Evolutionary conservation across 2,329 filamentous ascomycete genomes (phyloP), one percentile per base, ranked within the genome.

Genomic region (Aspergillus aculeatinus): DNA sequence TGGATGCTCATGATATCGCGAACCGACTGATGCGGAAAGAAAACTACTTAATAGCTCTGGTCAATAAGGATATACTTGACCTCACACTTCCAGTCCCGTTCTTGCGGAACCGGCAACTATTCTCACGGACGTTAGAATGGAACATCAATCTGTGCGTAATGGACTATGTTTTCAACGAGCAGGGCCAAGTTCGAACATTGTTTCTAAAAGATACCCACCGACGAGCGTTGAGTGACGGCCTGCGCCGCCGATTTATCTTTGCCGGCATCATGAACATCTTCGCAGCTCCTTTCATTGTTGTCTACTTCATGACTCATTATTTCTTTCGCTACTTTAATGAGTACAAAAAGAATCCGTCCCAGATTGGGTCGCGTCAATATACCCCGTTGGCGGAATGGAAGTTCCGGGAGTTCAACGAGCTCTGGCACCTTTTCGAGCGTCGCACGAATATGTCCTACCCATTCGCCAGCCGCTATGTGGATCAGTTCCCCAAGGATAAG

Each of bases 271-370:
- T 96, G 79, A 96, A 95, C 70, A 85, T 97, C 48, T 79, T 97
- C 47, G 87, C 92, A 65, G 91, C 92, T 0, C 94, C 95, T 0
- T 91, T 97, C 67, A 87, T 96, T 48, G 87, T 96, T n/a, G 82
- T 88, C 12, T 96, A 95, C 68, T 88, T 96, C 42, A 79, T 96
- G 48, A 86, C 96, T 66, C 87, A 95, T 62, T 96, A 96, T 74
- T 91, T 99, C 70, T 92, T 98, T 72, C 92, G 89, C 33, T 96
- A 98, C 72, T 98, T 97, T 75, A 95, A 95, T 70, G 94, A 99
- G 80, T 97, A 96, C 72, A 92, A 96, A 76, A 96, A 93, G 71
- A 96, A 97, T 63, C 94, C 92, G 0, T 87, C 91, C 0, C 88
- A 92, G 63, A 85, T 96, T 42, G 90, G 91, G n/a, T 89, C 92